phyloP scores from a whole-genome alignment of 2,329 filamentous ascomycete genomes.

The Stachybotrys echinatus region DNA sequence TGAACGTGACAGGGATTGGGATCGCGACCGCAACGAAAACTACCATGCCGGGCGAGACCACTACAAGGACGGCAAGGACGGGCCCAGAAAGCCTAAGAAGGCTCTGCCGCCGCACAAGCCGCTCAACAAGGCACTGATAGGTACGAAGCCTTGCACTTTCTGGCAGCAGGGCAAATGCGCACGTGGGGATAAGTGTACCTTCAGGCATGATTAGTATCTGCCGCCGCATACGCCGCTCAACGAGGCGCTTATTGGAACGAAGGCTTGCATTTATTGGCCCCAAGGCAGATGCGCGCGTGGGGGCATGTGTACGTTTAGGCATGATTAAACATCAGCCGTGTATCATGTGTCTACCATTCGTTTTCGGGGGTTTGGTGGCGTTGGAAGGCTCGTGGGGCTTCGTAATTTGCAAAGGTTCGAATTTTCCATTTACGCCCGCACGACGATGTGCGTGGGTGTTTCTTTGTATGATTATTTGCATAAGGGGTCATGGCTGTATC shows the following conservation, averaged over 20 bases:
- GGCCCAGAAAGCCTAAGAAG: conserved; percentile 33
- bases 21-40: conserved; percentile 22
- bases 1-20: conserved; percentile 28
- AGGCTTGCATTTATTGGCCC: conserved; percentile 65
- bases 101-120: conserved; percentile 36
- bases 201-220: conserved; percentile 54
- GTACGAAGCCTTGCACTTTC: conserved; percentile 65
- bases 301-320: conserved; percentile 68
- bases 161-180: conserved; percentile 67
- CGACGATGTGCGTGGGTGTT: too few species aligned
- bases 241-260: conserved; percentile 56
- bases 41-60: conserved; percentile 16
- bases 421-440: too few species aligned
- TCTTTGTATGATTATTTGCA: too few species aligned
- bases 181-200: conserved; percentile 70
- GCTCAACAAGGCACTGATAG: conserved; percentile 52
- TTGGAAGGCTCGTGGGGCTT: too few species aligned
- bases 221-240: conserved; percentile 42
- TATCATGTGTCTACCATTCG: conserved; percentile 5
- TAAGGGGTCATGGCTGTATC: too few species aligned
- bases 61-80: conserved; percentile 19
- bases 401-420: too few species aligned
- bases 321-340: conserved; percentile 37
- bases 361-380: conserved; percentile 1
- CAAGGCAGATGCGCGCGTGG: conserved; percentile 69